Evolutionary conservation across 1,284 basidiomycete species (phyloP).

Genomic region (Tylopilus sp.): DNA sequence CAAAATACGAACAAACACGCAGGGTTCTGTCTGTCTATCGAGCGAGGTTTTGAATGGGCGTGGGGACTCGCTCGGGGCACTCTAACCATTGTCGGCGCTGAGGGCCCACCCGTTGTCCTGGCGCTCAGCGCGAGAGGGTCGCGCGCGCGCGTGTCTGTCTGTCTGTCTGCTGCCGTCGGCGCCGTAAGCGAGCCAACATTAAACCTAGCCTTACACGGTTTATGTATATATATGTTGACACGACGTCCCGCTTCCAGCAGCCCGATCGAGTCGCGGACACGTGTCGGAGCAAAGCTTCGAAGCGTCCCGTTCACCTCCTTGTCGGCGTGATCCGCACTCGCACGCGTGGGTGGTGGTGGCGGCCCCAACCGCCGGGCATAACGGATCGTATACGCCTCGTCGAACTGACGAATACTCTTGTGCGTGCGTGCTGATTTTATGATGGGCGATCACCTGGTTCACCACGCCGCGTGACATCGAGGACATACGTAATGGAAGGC

Average conservation of each 20-base stretch:
- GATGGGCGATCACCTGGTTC: not conserved
- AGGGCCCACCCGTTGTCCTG: too few relatives aligned
- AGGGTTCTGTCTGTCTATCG: not conserved
- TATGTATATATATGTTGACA: constrained; percentile 1
- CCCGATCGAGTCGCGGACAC: constrained; percentile 7
- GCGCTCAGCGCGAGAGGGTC: too few relatives aligned
- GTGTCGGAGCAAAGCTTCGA: not conserved
- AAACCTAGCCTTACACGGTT: constrained; percentile 9
- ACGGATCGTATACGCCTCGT: constrained; percentile 3
- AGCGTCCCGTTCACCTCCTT: constrained; percentile 13
- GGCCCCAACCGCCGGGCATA: not conserved
- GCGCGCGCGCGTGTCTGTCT: too few relatives aligned
- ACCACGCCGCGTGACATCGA: not conserved
- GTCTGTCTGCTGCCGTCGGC: not conserved
- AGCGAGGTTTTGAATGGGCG: too few relatives aligned
- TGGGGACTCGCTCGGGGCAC: too few relatives aligned
- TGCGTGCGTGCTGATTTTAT: too few relatives aligned
- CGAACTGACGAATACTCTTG: too few relatives aligned
- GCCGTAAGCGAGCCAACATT: constrained; percentile 14
- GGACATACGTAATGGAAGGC: constrained; percentile 15
- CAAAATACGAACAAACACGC: constrained; percentile 3
- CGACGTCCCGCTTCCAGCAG: not conserved
- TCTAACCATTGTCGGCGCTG: too few relatives aligned
- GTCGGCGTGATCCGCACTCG: constrained; percentile 6
- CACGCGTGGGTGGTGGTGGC: too few relatives aligned